Conservation (phyloP, 208 protist species). For the Cochliopodium minus region DNA sequence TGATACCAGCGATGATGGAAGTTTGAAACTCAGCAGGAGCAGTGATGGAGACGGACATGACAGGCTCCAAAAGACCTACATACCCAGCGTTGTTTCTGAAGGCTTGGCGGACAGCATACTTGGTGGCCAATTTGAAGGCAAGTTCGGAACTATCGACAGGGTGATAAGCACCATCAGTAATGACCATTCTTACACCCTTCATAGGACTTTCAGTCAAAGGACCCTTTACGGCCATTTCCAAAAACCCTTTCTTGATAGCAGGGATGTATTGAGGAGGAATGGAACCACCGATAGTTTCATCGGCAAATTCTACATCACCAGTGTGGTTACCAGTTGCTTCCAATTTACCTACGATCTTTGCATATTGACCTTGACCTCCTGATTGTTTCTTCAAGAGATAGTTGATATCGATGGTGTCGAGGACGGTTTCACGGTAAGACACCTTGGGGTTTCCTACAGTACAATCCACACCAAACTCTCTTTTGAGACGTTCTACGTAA, state of each 20-base stretch:
- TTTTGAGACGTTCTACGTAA: conserved; percentile 78
- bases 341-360: conserved; percentile 72
- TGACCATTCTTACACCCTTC: conserved; percentile 78
- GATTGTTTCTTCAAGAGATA: conserved; percentile 96
- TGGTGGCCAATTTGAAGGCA: conserved; percentile 82
- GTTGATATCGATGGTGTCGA: conserved; percentile 64
- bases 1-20: conserved; percentile 28
- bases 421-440: conserved; percentile 43
- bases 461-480: conserved; percentile 71
- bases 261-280: conserved; percentile 52
- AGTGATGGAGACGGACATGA: conserved; percentile 71
- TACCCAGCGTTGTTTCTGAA: conserved; percentile 60
- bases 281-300: conserved; percentile 59
- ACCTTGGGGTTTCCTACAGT: conserved; percentile 81
- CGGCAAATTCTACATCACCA: conserved; percentile 70
- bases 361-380: conserved; percentile 93
- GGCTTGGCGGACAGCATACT: conserved; percentile 73
- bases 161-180: conserved; percentile 84
- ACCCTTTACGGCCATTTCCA: conserved; percentile 40
- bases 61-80: conserved; percentile 85
- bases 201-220: conserved; percentile 78
- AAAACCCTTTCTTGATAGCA: conserved; percentile 52
- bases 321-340: conserved; percentile 65
- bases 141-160: conserved; percentile 94
- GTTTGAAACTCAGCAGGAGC: conserved; percentile 37